Conservation (phyloP, 345 rosid species). For the Lepidium sativum region DNA sequence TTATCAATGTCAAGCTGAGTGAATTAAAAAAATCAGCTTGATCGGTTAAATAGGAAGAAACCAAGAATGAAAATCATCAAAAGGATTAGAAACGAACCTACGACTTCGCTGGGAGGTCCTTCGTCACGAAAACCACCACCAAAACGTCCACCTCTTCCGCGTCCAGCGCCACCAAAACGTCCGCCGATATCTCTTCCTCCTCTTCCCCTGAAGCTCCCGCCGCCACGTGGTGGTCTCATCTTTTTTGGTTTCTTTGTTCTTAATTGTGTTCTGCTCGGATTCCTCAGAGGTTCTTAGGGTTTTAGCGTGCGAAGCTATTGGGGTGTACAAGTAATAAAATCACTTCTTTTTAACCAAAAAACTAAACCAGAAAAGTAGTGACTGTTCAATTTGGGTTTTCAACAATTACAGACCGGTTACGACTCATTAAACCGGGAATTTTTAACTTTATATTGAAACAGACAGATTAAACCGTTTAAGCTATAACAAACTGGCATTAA, state of each 20-base stretch:
- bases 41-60: not conserved
- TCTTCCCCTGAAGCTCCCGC: constrained; percentile 54
- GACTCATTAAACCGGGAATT: constrained; percentile 1
- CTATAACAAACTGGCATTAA: not conserved
- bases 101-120: constrained; percentile 86
- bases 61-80: not conserved
- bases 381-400: constrained; percentile 27
- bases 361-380: not conserved
- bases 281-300: constrained; percentile 23
- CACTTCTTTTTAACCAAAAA: not conserved
- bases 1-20: not conserved
- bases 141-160: constrained; percentile 35
- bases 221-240: constrained; percentile 67
- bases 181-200: constrained; percentile 47
- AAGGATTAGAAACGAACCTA: constrained; percentile 32
- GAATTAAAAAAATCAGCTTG: not conserved
- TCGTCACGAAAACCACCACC: constrained; percentile 47
- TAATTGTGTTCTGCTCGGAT: not conserved
- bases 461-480: not conserved
- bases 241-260: not conserved
- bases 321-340: not conserved
- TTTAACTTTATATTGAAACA: not conserved
- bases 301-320: not conserved
- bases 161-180: constrained; percentile 28
- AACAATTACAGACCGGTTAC: constrained; percentile 15